phyloP scores from a whole-genome alignment of 108 stramenopile genomes.

The Fragilaria crotonensis region DNA sequence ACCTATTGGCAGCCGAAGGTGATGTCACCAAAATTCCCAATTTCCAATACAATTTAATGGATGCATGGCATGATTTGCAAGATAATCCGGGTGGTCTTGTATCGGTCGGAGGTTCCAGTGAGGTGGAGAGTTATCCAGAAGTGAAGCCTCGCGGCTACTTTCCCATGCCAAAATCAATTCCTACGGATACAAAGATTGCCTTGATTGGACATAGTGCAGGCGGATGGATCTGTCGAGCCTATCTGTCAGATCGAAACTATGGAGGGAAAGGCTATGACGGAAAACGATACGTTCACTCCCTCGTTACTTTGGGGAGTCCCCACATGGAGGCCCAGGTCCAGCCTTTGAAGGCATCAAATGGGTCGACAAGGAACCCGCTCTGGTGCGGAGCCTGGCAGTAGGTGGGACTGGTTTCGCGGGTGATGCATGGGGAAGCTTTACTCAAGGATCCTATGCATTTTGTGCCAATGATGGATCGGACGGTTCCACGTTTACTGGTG shows the following conservation, averaged over 20 bases:
- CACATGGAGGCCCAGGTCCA: conserved; percentile 59
- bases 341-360: conserved; percentile 62
- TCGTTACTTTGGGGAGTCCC: conserved; percentile 60
- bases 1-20: conserved; percentile 38
- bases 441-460: conserved; percentile 50
- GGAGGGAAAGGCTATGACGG: conserved; percentile 59
- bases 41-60: conserved; percentile 41
- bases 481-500: conserved; percentile 51
- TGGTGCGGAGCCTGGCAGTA: conserved; percentile 46
- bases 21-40: conserved; percentile 32
- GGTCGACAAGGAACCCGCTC: conserved; percentile 38
- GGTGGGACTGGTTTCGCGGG: conserved; percentile 57
- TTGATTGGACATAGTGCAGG: conserved; percentile 57
- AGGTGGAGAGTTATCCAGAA: conserved; percentile 51
- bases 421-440: conserved; percentile 44
- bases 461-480: conserved; percentile 49
- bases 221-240: conserved; percentile 61
- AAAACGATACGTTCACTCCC: conserved; percentile 36
- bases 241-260: conserved; percentile 44
- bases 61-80: conserved; percentile 46
- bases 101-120: conserved; percentile 52
- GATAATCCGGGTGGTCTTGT: conserved; percentile 60
- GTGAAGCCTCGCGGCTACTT: conserved; percentile 54
- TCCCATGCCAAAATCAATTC: conserved; percentile 10
- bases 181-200: conserved; percentile 9